These are phyloP conservation scores for Malus asiatica DNA, from an alignment of 306 rosid species.

Conservation along the genomic window DNA sequence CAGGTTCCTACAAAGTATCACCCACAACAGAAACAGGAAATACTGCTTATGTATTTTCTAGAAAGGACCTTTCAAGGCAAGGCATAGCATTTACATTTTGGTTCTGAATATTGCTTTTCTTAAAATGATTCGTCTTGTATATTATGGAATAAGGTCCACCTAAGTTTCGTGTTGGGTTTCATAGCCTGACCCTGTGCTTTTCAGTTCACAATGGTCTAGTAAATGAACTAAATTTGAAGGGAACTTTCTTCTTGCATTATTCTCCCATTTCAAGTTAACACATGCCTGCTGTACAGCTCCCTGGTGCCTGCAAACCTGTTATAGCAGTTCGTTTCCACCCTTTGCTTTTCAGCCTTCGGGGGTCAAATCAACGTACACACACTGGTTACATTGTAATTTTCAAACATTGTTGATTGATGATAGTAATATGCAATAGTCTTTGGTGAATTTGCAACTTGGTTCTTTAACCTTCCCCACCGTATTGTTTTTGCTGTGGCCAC, in stretches of 20 bases:
- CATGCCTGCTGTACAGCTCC: conserved; percentile 94
- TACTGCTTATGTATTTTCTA: conserved; percentile 71
- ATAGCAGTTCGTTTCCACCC: conserved; percentile 87
- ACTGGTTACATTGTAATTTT: conserved; percentile 5
- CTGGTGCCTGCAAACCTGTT: conserved; percentile 77
- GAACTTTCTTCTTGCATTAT: conserved; percentile 7
- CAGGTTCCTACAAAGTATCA: conserved; percentile 59
- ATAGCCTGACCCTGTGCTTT: not conserved
- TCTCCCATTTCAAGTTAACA: conserved; percentile 21
- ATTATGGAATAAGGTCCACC: not conserved
- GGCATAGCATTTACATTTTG: conserved; percentile 7
- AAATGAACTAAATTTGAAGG: not conserved
- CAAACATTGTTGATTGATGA: not conserved
- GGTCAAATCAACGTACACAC: conserved; percentile 52
- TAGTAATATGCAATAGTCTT: conserved; percentile 4
- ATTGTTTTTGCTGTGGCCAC: conserved; percentile 80
- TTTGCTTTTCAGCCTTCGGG: conserved; percentile 51
- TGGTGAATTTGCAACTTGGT: conserved; percentile 48
- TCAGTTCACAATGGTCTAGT: conserved; percentile 1
- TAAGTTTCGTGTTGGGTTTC: not conserved
- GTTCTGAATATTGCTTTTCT: conserved; percentile 6
- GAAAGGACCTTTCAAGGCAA: conserved; percentile 81
- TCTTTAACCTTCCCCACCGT: conserved; percentile 86
- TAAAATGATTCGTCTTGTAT: not conserved
- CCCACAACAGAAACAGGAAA: conserved; percentile 55